Percentiles rank a stretch among this genome's conserved stretches.
phyloP scores from a whole-genome alignment of 2,329 filamentous ascomycete species.

The Colletotrichum chrysophilum region DNA sequence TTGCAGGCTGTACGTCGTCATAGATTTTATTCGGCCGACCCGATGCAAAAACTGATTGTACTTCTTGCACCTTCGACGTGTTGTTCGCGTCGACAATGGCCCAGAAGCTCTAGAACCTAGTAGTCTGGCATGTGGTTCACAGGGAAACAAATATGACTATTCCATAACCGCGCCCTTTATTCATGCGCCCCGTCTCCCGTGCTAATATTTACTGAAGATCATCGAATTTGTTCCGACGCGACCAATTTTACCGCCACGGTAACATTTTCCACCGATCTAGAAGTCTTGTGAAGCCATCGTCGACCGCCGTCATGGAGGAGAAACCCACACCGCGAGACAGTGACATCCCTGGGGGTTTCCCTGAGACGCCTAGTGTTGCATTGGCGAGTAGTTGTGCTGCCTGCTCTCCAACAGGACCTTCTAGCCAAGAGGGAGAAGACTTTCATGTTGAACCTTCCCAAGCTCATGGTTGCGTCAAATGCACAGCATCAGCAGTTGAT shows the following conservation, averaged over 20 bases:
- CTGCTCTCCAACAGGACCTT: background rate
- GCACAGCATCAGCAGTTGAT: background rate
- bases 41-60: background rate
- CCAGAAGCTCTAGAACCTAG: background rate
- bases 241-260: background rate
- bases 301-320: constrained; percentile 27
- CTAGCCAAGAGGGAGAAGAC: background rate
- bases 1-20: constrained; percentile 4
- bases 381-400: constrained; percentile 17
- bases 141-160: background rate
- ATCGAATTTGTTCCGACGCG: background rate
- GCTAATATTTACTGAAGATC: background rate
- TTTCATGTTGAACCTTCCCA: background rate
- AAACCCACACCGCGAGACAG: constrained; percentile 32
- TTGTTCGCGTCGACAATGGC: background rate
- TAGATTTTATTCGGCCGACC: background rate
- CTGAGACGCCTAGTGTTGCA: constrained; percentile 30
- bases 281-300: background rate
- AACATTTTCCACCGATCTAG: background rate
- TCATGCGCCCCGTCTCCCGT: too few species aligned
- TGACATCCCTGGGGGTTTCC: constrained; percentile 36
- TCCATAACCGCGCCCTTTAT: background rate
- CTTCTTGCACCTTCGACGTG: background rate
- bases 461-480: background rate
- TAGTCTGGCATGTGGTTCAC: background rate